A percentile compares a stretch with the other conserved stretches of the same genome.
These are phyloP conservation scores for Cutaneotrichosporon mucoides DNA, from an alignment of 1,284 basidiomycete species.

Conservation along the genomic window DNA sequence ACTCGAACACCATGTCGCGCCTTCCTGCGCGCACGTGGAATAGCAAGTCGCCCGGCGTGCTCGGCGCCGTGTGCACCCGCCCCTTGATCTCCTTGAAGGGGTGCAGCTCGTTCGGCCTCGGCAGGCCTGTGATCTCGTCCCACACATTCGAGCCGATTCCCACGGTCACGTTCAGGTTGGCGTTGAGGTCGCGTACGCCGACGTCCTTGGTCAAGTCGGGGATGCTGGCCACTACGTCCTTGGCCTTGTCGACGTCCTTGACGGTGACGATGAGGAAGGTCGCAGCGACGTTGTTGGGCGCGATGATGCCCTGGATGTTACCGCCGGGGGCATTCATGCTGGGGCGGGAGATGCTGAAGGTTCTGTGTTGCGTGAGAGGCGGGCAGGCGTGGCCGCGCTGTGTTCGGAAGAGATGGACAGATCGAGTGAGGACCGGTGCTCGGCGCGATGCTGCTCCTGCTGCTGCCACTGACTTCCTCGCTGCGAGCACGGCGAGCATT, in stretches of 20 bases:
- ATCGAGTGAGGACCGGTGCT: too few species aligned
- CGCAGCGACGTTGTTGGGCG: conserved; percentile 11
- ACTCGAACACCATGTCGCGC: conserved; percentile 19
- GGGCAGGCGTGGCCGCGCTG: too few species aligned
- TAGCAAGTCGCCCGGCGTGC: conserved; percentile 16
- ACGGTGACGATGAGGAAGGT: conserved; percentile 30
- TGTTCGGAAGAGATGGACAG: too few species aligned
- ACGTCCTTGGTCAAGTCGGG: conserved; percentile 14
- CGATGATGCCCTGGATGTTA: conserved; percentile 10
- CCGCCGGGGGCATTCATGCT: too few species aligned
- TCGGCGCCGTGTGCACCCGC: conserved; percentile 9
- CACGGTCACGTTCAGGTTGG: conserved; percentile 9
- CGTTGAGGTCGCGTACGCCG: conserved; percentile 8
- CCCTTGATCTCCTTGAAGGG: conserved; percentile 17
- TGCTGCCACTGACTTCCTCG: too few species aligned
- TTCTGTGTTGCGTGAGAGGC: too few species aligned
- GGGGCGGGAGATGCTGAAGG: neutral
- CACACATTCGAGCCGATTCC: conserved; percentile 17
- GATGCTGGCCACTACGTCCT: conserved; percentile 1
- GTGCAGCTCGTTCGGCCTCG: conserved; percentile 13
- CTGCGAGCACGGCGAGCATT: too few species aligned
- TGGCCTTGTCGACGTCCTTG: conserved; percentile 4
- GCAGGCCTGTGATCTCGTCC: conserved; percentile 11
- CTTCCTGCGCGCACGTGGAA: conserved; percentile 18
- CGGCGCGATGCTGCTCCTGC: too few species aligned